phyloP scores from a whole-genome alignment of 805 yeast genomes.

The Myxozyma mucilagina region DNA sequence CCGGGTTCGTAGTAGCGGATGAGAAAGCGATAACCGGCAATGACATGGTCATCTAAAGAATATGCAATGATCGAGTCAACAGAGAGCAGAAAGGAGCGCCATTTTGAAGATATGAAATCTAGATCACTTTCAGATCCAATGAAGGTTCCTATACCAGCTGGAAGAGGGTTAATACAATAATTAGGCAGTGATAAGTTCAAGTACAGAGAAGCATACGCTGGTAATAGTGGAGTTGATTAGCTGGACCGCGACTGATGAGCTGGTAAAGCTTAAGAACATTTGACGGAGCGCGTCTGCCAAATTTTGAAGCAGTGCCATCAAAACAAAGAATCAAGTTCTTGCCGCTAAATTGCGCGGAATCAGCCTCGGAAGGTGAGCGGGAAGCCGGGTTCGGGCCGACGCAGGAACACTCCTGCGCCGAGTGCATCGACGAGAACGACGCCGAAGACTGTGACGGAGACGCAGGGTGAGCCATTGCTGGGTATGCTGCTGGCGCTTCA shows the following conservation, averaged over 20 bases:
- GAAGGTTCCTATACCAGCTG: conserved; percentile 61
- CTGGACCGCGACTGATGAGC: conserved; percentile 10
- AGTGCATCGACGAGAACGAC: not conserved
- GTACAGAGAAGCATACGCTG: conserved; percentile 14
- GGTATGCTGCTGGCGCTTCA: too few relatives aligned
- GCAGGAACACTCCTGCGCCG: not conserved
- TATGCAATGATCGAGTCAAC: conserved; percentile 54
- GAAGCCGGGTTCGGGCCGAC: not conserved
- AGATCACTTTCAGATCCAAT: conserved; percentile 37
- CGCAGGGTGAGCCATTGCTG: too few relatives aligned
- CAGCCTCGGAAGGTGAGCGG: not conserved
- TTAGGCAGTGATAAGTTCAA: not conserved
- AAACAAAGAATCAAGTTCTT: conserved; percentile 20
- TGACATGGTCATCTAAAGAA: conserved; percentile 57
- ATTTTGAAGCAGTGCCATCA: conserved; percentile 25
- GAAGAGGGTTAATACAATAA: not conserved
- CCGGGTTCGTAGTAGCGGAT: conserved; percentile 29
- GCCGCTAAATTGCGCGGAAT: not conserved
- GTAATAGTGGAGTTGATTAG: conserved; percentile 15
- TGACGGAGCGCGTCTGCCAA: conserved; percentile 17
- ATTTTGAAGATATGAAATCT: conserved; percentile 2
- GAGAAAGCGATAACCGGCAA: conserved; percentile 39
- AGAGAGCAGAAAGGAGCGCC: conserved; percentile 28
- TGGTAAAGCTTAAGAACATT: conserved; percentile 20
- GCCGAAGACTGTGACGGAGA: not conserved